phyloP scores from a whole-genome alignment of 2,329 filamentous ascomycete species.

The Dactylella cylindrospora region DNA sequence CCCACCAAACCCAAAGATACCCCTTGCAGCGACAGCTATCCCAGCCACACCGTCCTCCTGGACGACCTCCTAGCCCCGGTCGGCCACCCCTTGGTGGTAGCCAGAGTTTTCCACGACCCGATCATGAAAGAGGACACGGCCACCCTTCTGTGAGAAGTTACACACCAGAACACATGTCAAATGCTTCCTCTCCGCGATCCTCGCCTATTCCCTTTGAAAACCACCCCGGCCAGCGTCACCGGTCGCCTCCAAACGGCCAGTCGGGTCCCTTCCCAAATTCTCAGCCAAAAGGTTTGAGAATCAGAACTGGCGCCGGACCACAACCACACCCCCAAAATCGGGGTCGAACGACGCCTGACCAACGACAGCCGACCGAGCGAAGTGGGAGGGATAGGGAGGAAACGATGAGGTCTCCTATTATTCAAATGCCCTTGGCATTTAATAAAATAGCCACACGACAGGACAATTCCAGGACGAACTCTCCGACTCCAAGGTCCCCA shows the following conservation, averaged over 20 bases:
- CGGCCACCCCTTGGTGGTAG: slow-evolving; percentile 10
- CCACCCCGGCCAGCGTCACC: slow-evolving; percentile 14
- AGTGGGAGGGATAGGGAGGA: slow-evolving; percentile 37
- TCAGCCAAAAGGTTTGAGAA: slow-evolving; percentile 39
- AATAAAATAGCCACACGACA: slow-evolving; percentile 42
- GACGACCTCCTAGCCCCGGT: slow-evolving; percentile 31
- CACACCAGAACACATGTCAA: slow-evolving; percentile 31
- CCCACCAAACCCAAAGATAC: slow-evolving; percentile 10
- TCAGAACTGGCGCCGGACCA: slow-evolving; percentile 42
- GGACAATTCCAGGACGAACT: slow-evolving; percentile 36
- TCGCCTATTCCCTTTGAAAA: slow-evolving; percentile 39
- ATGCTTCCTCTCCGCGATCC: slow-evolving; percentile 29
- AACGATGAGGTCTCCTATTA: slow-evolving; percentile 39
- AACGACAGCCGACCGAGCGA: slow-evolving; percentile 36
- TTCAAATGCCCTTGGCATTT: slow-evolving; percentile 45
- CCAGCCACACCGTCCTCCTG: slow-evolving; percentile 36
- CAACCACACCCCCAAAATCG: slow-evolving; percentile 40
- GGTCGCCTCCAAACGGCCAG: slow-evolving; percentile 37
- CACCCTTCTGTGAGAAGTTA: slow-evolving; percentile 31
- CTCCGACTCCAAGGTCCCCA: slow-evolving; percentile 38
- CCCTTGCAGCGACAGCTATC: slow-evolving; percentile 42
- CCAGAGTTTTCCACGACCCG: slow-evolving; percentile 1
- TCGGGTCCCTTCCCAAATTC: slow-evolving; percentile 38
- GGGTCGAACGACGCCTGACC: slow-evolving; percentile 24
- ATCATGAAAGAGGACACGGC: slow-evolving; percentile 19